These are phyloP conservation scores for Ophiostoma sp. DNA, from an alignment of 2,329 filamentous ascomycete genomes.

Conservation along the genomic window DNA sequence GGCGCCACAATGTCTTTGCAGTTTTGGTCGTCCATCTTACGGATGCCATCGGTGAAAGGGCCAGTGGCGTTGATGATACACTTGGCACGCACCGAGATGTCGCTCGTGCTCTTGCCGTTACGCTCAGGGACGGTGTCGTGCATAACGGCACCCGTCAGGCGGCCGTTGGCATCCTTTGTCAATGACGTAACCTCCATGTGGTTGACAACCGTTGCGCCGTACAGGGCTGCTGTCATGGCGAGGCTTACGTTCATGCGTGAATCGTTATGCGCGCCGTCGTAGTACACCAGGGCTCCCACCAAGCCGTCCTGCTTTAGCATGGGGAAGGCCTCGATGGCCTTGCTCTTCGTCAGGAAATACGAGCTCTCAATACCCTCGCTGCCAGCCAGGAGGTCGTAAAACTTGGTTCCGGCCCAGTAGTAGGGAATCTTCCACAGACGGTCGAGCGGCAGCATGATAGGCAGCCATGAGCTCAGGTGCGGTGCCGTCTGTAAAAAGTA, in stretches of 20 bases:
- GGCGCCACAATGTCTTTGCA: conserved; percentile 71
- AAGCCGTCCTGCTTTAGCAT: conserved; percentile 69
- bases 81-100: conserved; percentile 69
- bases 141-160: conserved; percentile 62
- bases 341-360: conserved; percentile 72
- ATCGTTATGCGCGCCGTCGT: conserved; percentile 81
- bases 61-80: conserved; percentile 80
- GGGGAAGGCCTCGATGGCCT: conserved; percentile 71
- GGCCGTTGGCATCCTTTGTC: conserved; percentile 64
- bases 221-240: conserved; percentile 72
- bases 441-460: conserved; percentile 76
- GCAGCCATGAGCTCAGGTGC: conserved; percentile 72
- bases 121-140: conserved; percentile 53
- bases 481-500: conserved; percentile 79
- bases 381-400: conserved; percentile 74
- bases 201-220: conserved; percentile 74
- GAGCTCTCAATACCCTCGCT: conserved; percentile 78
- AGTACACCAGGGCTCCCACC: conserved; percentile 75
- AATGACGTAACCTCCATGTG: conserved; percentile 72
- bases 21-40: conserved; percentile 71
- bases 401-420: conserved; percentile 65
- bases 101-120: conserved; percentile 45
- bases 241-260: conserved; percentile 82
- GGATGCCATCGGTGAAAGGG: conserved; percentile 72
- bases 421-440: conserved; percentile 79